These are phyloP conservation scores for Suhomyces canberraensis DNA, from an alignment of 805 yeast genomes.

Conservation along the genomic window DNA sequence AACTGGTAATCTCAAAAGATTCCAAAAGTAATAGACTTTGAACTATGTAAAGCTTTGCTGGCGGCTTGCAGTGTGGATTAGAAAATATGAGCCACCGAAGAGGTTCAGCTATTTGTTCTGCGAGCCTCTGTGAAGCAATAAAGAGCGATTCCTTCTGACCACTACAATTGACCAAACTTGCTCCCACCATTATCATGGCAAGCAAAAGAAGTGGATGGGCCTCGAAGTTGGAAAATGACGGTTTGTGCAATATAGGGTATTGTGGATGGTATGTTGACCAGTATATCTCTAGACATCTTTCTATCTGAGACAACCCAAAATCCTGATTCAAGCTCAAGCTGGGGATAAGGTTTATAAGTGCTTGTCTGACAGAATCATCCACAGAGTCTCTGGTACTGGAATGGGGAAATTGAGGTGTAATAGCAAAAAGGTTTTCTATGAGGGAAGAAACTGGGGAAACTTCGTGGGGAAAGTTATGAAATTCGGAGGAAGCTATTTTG, in stretches of 20 bases:
- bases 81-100: conserved; percentile 12
- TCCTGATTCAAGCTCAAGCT: conserved; percentile 4
- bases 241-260: conserved; percentile 11
- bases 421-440: conserved; percentile 10
- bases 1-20: conserved; percentile 9
- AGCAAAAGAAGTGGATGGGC: conserved; percentile 9
- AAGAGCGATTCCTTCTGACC: conserved; percentile 6
- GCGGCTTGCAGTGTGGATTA: conserved; percentile 10
- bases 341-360: conserved; percentile 7
- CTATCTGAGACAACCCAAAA: conserved; percentile 8
- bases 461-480: conserved; percentile 6
- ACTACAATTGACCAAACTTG: conserved; percentile 4
- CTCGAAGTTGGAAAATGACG: conserved; percentile 9
- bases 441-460: conserved; percentile 6
- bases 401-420: conserved; percentile 10
- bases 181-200: conserved; percentile 13
- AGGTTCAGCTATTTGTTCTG: conserved; percentile 11
- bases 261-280: conserved; percentile 11
- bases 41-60: conserved; percentile 11
- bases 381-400: conserved; percentile 5
- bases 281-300: conserved; percentile 8
- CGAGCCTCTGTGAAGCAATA: conserved; percentile 5
- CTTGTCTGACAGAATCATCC: conserved; percentile 5
- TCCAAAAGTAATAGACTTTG: conserved; percentile 11
- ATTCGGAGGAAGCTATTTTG: conserved; percentile 1